Evolutionary conservation across 768 basidiomycete species (phyloP).

Genomic region (Tricholoma saponaceum): DNA sequence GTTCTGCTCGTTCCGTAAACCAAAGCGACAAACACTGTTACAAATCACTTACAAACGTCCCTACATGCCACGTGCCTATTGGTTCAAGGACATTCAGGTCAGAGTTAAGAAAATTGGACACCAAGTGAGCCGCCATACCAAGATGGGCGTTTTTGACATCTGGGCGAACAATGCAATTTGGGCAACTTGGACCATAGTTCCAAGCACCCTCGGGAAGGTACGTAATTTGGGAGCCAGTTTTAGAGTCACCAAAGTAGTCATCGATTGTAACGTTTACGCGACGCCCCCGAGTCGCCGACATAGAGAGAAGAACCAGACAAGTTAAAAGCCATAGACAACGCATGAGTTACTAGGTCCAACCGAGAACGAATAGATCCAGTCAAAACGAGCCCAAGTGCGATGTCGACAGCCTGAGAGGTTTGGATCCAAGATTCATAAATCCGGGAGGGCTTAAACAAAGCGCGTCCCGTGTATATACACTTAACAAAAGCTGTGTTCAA

Average conservation of each 20-base stretch:
- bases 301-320: conserved; percentile 6
- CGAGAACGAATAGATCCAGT: not conserved
- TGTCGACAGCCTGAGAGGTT: not conserved
- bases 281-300: conserved; percentile 4
- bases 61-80: conserved; percentile 33
- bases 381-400: not conserved
- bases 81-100: not conserved
- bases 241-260: conserved; percentile 30
- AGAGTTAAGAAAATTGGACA: not conserved
- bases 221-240: conserved; percentile 23
- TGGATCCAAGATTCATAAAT: not conserved
- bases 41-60: conserved; percentile 14
- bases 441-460: not conserved
- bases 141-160: conserved; percentile 10
- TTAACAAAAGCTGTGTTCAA: not conserved
- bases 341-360: conserved; percentile 4
- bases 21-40: not conserved
- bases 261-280: conserved; percentile 38
- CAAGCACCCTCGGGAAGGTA: conserved; percentile 31
- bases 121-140: conserved; percentile 7
- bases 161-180: conserved; percentile 21
- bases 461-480: not conserved
- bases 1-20: not conserved
- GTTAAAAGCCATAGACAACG: conserved; percentile 5
- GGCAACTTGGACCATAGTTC: conserved; percentile 24